phyloP scores from a whole-genome alignment of 345 rosid genomes.

The Arabidopsis arenosa region DNA sequence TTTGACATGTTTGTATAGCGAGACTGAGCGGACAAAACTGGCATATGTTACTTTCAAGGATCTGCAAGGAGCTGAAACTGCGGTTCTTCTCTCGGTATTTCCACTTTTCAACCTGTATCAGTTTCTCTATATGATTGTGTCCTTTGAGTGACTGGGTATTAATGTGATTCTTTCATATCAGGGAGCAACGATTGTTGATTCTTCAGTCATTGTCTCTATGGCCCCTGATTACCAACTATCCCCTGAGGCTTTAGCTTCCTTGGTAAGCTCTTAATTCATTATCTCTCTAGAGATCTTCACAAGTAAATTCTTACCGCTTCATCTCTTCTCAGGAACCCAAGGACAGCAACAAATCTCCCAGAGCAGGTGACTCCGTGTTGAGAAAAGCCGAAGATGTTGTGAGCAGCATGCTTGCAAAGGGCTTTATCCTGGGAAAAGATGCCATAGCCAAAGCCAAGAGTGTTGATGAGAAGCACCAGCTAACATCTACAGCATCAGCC shows the following conservation, averaged over 20 bases:
- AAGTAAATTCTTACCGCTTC: conserved; percentile 17
- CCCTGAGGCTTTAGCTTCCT: conserved; percentile 65
- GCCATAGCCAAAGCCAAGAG: conserved; percentile 86
- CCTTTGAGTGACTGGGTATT: conserved; percentile 6
- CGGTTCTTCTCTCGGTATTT: conserved; percentile 84
- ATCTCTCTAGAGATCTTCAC: conserved; percentile 9
- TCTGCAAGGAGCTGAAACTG: conserved; percentile 88
- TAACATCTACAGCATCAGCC: conserved; percentile 87
- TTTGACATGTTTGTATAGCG: conserved; percentile 53
- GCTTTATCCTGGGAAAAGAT: conserved; percentile 86
- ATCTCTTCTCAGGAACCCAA: conserved; percentile 50
- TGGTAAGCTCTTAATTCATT: conserved; percentile 52
- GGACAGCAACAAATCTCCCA: conserved; percentile 50
- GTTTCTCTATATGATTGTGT: neutral
- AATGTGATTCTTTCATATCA: conserved; percentile 38
- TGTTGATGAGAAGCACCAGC: conserved; percentile 87
- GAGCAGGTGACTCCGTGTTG: conserved; percentile 68
- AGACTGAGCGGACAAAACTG: conserved; percentile 62
- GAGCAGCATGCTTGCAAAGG: conserved; percentile 91
- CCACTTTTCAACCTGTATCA: conserved; percentile 13
- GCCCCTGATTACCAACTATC: conserved; percentile 86
- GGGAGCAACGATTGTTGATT: conserved; percentile 96
- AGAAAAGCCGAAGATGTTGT: conserved; percentile 92
- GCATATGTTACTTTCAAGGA: conserved; percentile 91
- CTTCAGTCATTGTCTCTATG: conserved; percentile 64